Base-by-base conservation (phyloP, 2,329 filamentous ascomycete species). In the Alternaria panax region DNA sequence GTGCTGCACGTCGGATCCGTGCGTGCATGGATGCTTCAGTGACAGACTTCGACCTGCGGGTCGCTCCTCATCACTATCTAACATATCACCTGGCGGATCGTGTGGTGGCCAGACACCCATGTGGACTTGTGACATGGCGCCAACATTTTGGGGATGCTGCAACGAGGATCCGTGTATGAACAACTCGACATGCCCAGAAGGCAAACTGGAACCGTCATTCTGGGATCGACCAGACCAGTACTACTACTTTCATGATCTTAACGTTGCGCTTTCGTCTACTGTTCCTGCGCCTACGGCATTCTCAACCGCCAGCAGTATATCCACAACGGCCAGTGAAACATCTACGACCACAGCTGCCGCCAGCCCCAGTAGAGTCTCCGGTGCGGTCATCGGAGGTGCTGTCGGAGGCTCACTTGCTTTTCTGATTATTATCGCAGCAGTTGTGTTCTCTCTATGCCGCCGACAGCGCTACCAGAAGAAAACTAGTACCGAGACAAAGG, bases 131-230 rank as follows among this genome's bases (percentile, higher is more conserved):
- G 51, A 67, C 11, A 68, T 55, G 27, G 57, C 57, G 2, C 57
- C 57, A 4, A 63, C 68, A 0, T 80, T 80, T 57, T 67, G 75
- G 45, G 78, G 76, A 7, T 80, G 76, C 63, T 79, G 77, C 56
- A 65, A 52, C 6, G 64, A 54, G 5, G 69, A 78, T 54, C 73
- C 78, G 16, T 80, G 78, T 54, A 62, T 68, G 24, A 64, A 67
- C 6, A 63, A 65, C 6, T 60, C 59, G 34, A 58, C 51, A 25
- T 80, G 78, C 51, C 59, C 68, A 6, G 45, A 51, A 2, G 67
- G 50, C 0, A 62, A 73, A 54, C 66, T 80, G 5, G 51, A 61
- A 7, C 62, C 57, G 11, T 60, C 68, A 8, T 66, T 65, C 14
- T 51, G 62, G 32, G 56, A 67, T n/a, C 59, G 64, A 12, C 53